Percentiles rank a stretch among this genome's conserved stretches.
Evolutionary conservation across 352 stramenopile genomes (phyloP).

Genomic region (Phytophthora hibernalis): DNA sequence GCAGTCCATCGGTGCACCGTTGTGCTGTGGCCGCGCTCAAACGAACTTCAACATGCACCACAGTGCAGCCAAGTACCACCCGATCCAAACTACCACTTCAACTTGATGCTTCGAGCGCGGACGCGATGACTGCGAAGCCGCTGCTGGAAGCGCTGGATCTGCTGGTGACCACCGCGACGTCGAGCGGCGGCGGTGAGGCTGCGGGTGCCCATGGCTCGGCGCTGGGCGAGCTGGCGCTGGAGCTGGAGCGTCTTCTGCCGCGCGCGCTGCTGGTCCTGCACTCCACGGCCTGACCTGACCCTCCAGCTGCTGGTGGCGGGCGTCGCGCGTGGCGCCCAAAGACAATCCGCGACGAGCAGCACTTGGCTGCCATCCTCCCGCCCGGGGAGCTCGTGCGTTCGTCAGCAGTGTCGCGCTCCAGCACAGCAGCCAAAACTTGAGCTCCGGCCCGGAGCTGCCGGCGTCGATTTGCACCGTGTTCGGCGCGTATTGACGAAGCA

Average conservation of each 20-base stretch:
- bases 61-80: not conserved
- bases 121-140: slow-evolving; percentile 5
- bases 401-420: slow-evolving; percentile 18
- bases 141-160: slow-evolving; percentile 35
- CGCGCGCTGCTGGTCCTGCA: slow-evolving; percentile 29
- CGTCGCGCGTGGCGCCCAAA: not conserved
- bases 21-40: slow-evolving; percentile 32
- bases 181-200: not conserved
- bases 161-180: slow-evolving; percentile 17
- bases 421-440: slow-evolving; percentile 26
- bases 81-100: slow-evolving; percentile 29
- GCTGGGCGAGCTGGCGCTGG: slow-evolving; percentile 23
- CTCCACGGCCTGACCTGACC: slow-evolving; percentile 18
- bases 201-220: slow-evolving; percentile 2
- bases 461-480: slow-evolving; percentile 35
- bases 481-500: slow-evolving; percentile 29
- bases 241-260: slow-evolving; percentile 25
- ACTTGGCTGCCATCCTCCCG: slow-evolving; percentile 29
- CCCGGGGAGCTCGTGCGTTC: slow-evolving; percentile 21
- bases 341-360: slow-evolving; percentile 9
- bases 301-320: slow-evolving; percentile 14
- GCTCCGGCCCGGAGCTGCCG: slow-evolving; percentile 10
- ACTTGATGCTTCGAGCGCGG: slow-evolving; percentile 5
- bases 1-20: slow-evolving; percentile 18
- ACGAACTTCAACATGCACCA: slow-evolving; percentile 8